Conservation (phyloP, 192 early-diverging fungal genomes). For the Rhizoclosmatium sp. region DNA sequence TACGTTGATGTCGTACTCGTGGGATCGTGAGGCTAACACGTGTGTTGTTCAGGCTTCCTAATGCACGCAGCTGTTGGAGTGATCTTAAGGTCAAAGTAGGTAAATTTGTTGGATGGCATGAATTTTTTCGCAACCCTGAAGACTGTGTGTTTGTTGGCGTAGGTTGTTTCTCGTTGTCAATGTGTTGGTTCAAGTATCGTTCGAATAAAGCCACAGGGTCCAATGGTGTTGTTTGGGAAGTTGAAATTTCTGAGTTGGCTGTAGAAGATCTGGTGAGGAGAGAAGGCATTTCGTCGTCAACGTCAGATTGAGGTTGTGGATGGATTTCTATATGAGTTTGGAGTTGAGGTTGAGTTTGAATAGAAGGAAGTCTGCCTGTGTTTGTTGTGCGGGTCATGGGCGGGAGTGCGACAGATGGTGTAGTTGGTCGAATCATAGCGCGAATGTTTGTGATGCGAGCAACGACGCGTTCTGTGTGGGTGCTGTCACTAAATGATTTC, state of each 20-base stretch:
- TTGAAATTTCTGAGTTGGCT: not conserved
- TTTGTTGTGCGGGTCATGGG: not conserved
- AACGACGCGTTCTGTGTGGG: not conserved
- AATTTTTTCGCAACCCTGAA: no score
- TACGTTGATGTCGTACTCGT: no score
- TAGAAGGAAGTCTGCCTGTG: not conserved
- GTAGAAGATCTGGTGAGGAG: not conserved
- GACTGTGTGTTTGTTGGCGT: no score
- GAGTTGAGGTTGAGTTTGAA: no score
- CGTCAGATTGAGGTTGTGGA: not conserved
- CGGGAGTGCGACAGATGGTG: not conserved
- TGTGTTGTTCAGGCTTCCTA: no score
- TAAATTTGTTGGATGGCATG: no score
- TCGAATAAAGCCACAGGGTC: conserved; percentile 17
- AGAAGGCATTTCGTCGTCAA: not conserved
- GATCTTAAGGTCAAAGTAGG: no score
- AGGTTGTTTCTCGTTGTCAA: not conserved
- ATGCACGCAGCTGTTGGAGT: no score
- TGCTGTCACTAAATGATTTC: no score
- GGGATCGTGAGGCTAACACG: no score
- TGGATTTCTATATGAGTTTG: no score
- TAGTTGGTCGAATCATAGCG: not conserved
- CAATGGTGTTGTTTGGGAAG: no score
- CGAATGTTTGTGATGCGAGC: not conserved
- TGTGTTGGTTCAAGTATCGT: conserved; percentile 12